Percentiles rank a stretch among this genome's conserved stretches.
These are phyloP conservation scores for Tricholoma sp. DNA, from an alignment of 768 basidiomycete species.

Conservation along the genomic window DNA sequence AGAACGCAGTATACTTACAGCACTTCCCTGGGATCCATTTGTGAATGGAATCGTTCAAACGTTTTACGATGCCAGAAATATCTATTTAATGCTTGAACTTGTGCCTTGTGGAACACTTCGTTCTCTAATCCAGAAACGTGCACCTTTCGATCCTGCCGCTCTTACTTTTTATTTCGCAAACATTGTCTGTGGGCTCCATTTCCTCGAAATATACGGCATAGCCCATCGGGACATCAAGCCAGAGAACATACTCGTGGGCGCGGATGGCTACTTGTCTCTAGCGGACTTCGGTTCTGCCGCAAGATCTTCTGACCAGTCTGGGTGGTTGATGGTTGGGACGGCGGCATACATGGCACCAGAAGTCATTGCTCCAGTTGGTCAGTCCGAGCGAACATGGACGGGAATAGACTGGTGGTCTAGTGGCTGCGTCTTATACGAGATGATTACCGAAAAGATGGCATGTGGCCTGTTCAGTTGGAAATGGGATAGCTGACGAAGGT, in stretches of 20 bases:
- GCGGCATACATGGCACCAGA: constrained; percentile 49
- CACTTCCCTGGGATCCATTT: constrained; percentile 52
- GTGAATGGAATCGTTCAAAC: constrained; percentile 39
- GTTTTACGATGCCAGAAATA: constrained; percentile 41
- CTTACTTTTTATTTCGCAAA: constrained; percentile 53
- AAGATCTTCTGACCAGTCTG: constrained; percentile 12
- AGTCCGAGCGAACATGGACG: constrained; percentile 15
- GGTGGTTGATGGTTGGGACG: constrained; percentile 42
- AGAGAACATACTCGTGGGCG: constrained; percentile 49
- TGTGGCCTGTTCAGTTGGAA: constrained; percentile 15
- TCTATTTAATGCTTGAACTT: constrained; percentile 50
- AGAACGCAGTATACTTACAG: constrained; percentile 37
- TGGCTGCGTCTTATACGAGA: constrained; percentile 48
- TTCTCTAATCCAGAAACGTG: constrained; percentile 26
- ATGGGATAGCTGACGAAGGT: not conserved
- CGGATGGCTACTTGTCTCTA: constrained; percentile 50
- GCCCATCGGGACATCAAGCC: constrained; percentile 56
- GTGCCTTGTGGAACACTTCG: constrained; percentile 41
- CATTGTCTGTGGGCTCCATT: constrained; percentile 43
- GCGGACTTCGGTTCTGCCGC: constrained; percentile 46
- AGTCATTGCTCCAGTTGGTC: constrained; percentile 15
- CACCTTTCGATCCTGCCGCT: constrained; percentile 25
- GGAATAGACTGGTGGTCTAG: constrained; percentile 53
- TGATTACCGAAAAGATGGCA: constrained; percentile 36
- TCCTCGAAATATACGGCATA: constrained; percentile 39